Evolutionary conservation across 2,329 filamentous ascomycete species (phyloP).

Genomic region (Periconia digitata): DNA sequence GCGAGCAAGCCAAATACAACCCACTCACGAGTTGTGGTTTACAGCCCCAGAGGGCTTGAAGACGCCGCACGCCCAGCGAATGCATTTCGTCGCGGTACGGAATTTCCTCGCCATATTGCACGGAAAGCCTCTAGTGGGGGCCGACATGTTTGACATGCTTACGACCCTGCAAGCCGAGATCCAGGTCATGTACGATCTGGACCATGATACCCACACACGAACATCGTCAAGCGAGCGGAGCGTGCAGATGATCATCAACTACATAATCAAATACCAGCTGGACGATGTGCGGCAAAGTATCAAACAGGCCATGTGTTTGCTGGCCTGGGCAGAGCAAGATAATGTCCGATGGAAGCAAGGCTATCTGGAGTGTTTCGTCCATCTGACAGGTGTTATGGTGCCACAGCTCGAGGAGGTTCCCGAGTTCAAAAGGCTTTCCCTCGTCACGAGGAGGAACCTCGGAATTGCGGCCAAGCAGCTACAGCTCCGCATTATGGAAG

Average conservation of each 20-base stretch:
- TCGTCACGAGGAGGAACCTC: conserved; percentile 64
- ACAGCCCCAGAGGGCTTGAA: conserved; percentile 56
- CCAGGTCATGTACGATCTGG: conserved; percentile 55
- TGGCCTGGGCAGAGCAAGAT: conserved; percentile 67
- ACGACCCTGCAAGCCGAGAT: conserved; percentile 64
- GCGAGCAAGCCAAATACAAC: conserved; percentile 10
- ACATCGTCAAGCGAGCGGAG: conserved; percentile 47
- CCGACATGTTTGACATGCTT: conserved; percentile 65
- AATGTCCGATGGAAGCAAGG: conserved; percentile 66
- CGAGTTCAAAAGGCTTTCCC: conserved; percentile 62
- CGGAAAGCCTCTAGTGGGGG: conserved; percentile 65
- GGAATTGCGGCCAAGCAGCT: conserved; percentile 64
- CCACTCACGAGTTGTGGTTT: conserved; percentile 60
- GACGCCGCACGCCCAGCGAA: conserved; percentile 51
- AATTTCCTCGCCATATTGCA: conserved; percentile 70
- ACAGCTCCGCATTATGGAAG: conserved; percentile 63
- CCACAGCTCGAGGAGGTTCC: conserved; percentile 49
- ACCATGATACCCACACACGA: conserved; percentile 34
- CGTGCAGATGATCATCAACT: conserved; percentile 62
- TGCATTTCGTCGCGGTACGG: conserved; percentile 66
- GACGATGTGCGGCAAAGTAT: conserved; percentile 66
- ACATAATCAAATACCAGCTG: conserved; percentile 60
- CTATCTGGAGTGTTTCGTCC: conserved; percentile 68
- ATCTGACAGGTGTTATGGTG: conserved; percentile 63
- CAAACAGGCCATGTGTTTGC: conserved; percentile 60